These are phyloP conservation scores for Priceomyces castillae DNA, from an alignment of 805 yeast species.

Conservation along the genomic window DNA sequence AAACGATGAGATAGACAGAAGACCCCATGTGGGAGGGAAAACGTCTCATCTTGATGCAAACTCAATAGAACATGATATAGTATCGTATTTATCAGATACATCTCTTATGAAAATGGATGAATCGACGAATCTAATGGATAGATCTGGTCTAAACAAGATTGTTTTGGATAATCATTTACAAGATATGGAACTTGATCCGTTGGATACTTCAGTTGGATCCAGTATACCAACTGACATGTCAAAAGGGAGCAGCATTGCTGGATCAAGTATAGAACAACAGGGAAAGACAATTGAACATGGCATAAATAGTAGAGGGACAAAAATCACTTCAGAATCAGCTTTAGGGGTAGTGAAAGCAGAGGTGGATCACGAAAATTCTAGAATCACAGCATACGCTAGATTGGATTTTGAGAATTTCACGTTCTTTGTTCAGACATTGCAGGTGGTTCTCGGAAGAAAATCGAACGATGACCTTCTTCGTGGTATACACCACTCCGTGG, in stretches of 20 bases:
- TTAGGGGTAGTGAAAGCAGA: constrained; percentile 9
- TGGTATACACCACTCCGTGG: constrained; percentile 72
- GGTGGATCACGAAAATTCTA: constrained; percentile 16
- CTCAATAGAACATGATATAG: background rate
- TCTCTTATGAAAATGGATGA: background rate
- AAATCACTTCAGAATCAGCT: constrained; percentile 17
- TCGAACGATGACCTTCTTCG: constrained; percentile 52
- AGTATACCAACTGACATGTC: background rate
- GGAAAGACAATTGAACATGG: background rate
- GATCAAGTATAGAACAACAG: background rate
- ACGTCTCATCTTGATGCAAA: background rate
- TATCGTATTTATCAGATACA: background rate
- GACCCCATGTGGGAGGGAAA: background rate
- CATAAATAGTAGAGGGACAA: constrained; percentile 1
- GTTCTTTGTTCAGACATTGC: constrained; percentile 93
- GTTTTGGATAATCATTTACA: constrained; percentile 4
- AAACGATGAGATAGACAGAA: constrained; percentile 15
- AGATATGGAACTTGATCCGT: constrained; percentile 12
- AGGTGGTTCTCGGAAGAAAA: constrained; percentile 87
- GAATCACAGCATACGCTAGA: constrained; percentile 64
- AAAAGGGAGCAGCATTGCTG: background rate
- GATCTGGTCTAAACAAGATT: background rate
- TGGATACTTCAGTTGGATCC: constrained; percentile 7
- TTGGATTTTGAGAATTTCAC: constrained; percentile 90
- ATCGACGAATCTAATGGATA: background rate